Evolutionary conservation across 164 flowering plant genomes (phyloP).

Genomic region (Chloranthus sessilifolius): DNA sequence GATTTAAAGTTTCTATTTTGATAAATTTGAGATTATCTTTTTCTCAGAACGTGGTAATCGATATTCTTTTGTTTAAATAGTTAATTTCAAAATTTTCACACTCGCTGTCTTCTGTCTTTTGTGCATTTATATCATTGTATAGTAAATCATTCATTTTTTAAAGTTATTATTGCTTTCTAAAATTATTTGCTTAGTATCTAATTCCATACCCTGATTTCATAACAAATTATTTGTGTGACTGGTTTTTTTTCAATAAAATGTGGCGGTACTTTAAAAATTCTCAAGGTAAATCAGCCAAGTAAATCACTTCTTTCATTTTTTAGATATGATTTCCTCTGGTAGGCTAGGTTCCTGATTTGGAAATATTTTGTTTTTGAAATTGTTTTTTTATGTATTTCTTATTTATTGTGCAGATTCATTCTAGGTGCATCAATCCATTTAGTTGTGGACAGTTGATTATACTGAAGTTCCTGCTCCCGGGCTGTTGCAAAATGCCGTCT

Average conservation of each 20-base stretch:
- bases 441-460: slow-evolving; percentile 48
- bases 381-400: slow-evolving; percentile 23
- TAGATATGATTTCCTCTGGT: not conserved
- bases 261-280: not conserved
- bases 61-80: not conserved
- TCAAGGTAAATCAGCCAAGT: not conserved
- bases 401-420: slow-evolving; percentile 47
- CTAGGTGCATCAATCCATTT: slow-evolving; percentile 39
- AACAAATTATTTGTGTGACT: not conserved
- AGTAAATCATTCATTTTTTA: not conserved
- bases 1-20: not conserved
- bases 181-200: not conserved
- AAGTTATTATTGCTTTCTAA: no score
- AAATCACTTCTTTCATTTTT: not conserved
- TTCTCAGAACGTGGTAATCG: not conserved
- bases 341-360: slow-evolving; percentile 9
- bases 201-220: not conserved
- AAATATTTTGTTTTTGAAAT: slow-evolving; percentile 16
- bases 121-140: not conserved
- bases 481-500: slow-evolving; percentile 39
- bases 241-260: not conserved
- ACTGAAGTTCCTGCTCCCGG: slow-evolving; percentile 45
- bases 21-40: not conserved
- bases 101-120: not conserved
- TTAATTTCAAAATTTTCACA: no score